Conservation (phyloP, 768 basidiomycete genomes). For the Leccinum obscurum region DNA sequence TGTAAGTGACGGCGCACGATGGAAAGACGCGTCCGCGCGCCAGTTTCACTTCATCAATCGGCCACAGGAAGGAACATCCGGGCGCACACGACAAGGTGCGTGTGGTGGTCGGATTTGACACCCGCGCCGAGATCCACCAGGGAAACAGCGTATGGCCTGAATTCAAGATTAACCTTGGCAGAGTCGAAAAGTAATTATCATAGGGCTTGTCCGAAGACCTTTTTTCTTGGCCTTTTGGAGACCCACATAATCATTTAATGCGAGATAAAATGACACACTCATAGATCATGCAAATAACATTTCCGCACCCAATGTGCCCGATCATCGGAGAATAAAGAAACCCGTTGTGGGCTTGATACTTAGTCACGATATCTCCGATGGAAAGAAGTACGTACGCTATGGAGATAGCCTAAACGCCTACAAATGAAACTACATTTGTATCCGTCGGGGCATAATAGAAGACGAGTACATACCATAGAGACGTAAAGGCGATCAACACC, state of each 20-base stretch:
- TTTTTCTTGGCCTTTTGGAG: constrained; percentile 9
- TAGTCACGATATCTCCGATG: constrained; percentile 11
- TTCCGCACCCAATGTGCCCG: constrained; percentile 15
- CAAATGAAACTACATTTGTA: constrained; percentile 8
- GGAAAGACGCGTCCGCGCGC: background rate
- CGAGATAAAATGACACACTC: constrained; percentile 23
- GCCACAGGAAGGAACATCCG: background rate
- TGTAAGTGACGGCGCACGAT: background rate
- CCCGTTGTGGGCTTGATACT: constrained; percentile 6
- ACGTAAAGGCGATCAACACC: constrained; percentile 18
- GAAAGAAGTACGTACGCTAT: constrained; percentile 18
- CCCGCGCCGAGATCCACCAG: constrained; percentile 18
- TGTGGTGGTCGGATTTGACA: background rate
- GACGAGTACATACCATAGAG: constrained; percentile 8
- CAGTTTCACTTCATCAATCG: background rate
- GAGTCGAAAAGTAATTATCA: constrained; percentile 8
- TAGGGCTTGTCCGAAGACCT: constrained; percentile 15
- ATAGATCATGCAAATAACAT: constrained; percentile 17
- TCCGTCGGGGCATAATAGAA: constrained; percentile 7
- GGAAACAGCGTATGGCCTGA: constrained; percentile 1
- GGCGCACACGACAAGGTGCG: background rate
- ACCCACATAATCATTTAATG: constrained; percentile 21
- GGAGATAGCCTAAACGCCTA: constrained; percentile 16
- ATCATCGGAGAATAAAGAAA: constrained; percentile 19
- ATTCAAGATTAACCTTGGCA: constrained; percentile 29